Evolutionary conservation across 2,329 filamentous ascomycete genomes (phyloP).

Genomic region (Fusarium euwallaceae): DNA sequence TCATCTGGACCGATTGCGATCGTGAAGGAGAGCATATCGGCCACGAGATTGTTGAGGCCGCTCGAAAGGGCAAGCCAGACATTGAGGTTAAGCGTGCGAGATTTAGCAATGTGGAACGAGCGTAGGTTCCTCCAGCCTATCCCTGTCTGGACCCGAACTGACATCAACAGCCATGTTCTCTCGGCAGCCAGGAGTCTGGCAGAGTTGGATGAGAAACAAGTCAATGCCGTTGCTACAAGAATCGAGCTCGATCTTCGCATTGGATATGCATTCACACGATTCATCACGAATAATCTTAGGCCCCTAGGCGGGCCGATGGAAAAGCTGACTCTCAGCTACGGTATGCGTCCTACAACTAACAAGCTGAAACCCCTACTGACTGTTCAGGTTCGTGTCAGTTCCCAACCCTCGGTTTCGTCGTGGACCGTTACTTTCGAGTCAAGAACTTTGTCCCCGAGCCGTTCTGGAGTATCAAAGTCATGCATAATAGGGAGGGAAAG

Average conservation of each 20-base stretch:
- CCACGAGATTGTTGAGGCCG: slow-evolving; percentile 87
- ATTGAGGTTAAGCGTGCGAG: slow-evolving; percentile 87
- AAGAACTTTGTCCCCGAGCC: slow-evolving; percentile 92
- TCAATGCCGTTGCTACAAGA: slow-evolving; percentile 86
- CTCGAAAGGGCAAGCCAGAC: slow-evolving; percentile 76
- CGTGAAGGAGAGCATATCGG: slow-evolving; percentile 98
- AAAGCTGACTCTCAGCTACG: slow-evolving; percentile 82
- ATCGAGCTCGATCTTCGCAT: slow-evolving; percentile 95
- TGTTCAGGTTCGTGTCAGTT: slow-evolving; percentile 88
- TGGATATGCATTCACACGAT: slow-evolving; percentile 91
- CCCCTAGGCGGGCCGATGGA: slow-evolving; percentile 76
- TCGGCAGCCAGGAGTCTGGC: slow-evolving; percentile 83
- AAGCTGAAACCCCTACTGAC: slow-evolving; percentile 14
- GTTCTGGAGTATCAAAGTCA: slow-evolving; percentile 93
- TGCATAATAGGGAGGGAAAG: slow-evolving; percentile 81
- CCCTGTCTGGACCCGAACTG: not conserved
- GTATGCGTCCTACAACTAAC: slow-evolving; percentile 56
- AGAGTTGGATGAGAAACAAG: slow-evolving; percentile 85
- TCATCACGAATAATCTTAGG: slow-evolving; percentile 84
- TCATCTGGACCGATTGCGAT: slow-evolving; percentile 99
- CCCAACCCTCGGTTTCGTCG: slow-evolving; percentile 95
- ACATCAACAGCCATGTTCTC: slow-evolving; percentile 78
- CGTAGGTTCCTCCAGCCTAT: slow-evolving; percentile 63
- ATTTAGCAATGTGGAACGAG: slow-evolving; percentile 96
- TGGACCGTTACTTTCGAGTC: slow-evolving; percentile 94